phyloP scores from a whole-genome alignment of 495 filamentous ascomycete genomes.

The Cercophora samala region DNA sequence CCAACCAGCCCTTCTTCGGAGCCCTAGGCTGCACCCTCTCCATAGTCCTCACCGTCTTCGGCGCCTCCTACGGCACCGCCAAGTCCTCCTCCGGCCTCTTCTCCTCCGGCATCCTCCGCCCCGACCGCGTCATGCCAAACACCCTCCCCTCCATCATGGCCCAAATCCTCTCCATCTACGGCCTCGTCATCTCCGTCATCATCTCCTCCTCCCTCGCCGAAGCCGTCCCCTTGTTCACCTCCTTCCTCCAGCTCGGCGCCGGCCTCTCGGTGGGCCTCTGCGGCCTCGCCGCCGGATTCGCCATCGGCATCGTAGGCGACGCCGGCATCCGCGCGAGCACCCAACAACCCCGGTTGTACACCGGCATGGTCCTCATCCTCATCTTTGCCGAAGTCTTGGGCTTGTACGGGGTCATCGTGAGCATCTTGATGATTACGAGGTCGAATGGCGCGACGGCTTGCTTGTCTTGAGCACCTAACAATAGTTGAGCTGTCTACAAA shows the following conservation, averaged over 20 bases:
- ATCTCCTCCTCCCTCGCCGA: constrained; percentile 44
- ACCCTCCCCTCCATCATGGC: constrained; percentile 68
- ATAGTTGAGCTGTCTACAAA: no score
- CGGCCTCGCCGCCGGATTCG: constrained; percentile 79
- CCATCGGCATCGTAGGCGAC: constrained; percentile 90
- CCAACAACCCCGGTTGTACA: constrained; percentile 82
- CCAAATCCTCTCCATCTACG: constrained; percentile 66
- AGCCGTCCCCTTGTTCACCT: constrained; percentile 45
- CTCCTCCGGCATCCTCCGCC: constrained; percentile 50
- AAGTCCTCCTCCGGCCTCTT: constrained; percentile 79
- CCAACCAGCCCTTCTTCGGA: constrained; percentile 53
- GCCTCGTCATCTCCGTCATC: constrained; percentile 48
- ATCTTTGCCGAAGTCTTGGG: constrained; percentile 93
- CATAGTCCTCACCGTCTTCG: constrained; percentile 68
- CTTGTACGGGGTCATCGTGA: constrained; percentile 49
- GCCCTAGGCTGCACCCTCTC: constrained; percentile 53
- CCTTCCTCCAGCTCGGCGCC: constrained; percentile 47
- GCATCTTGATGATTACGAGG: constrained; percentile 43
- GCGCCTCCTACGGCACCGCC: constrained; percentile 91
- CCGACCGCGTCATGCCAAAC: constrained; percentile 84
- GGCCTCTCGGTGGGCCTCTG: constrained; percentile 48
- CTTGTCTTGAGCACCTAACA: constrained; percentile 28
- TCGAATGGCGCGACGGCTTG: constrained; percentile 37
- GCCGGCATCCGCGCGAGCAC: constrained; percentile 82
- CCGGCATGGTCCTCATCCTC: constrained; percentile 91